Conservation (phyloP, 2,329 filamentous ascomycete genomes). For the Pseudogymnoascus sp. region DNA sequence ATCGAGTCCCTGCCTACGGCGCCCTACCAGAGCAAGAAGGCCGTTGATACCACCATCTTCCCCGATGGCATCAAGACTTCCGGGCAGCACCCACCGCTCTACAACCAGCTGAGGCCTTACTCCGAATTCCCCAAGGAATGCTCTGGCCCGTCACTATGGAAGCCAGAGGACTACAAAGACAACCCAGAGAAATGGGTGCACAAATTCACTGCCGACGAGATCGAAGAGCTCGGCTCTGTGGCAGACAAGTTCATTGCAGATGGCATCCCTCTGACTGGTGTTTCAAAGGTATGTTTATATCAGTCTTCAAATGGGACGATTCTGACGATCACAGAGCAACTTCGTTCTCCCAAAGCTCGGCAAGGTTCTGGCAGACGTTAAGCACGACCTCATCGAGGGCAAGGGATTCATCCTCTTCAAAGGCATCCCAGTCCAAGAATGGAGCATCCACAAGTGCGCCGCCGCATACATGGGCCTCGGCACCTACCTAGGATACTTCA, state of each 20-base stretch:
- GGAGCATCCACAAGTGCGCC: conserved; percentile 72
- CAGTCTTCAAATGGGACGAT: background rate
- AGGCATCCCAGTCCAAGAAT: conserved; percentile 66
- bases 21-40: conserved; percentile 10
- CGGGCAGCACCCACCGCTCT: conserved; percentile 64
- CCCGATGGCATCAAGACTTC: conserved; percentile 38
- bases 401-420: conserved; percentile 91
- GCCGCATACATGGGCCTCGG: conserved; percentile 87
- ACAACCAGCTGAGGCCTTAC: conserved; percentile 57
- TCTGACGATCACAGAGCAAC: conserved; percentile 31
- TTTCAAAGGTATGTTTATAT: conserved; percentile 43
- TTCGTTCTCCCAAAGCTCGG: conserved; percentile 53
- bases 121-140: conserved; percentile 63
- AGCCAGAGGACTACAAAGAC: conserved; percentile 31
- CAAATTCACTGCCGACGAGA: conserved; percentile 55
- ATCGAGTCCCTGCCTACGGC: conserved; percentile 12
- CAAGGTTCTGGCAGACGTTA: conserved; percentile 44
- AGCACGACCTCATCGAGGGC: conserved; percentile 64
- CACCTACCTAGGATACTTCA: conserved; percentile 78
- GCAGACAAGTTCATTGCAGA: conserved; percentile 61
- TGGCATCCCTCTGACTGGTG: conserved; percentile 61
- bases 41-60: conserved; percentile 24
- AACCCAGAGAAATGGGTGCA: conserved; percentile 53
- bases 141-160: conserved; percentile 65
- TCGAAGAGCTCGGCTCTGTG: conserved; percentile 56